Evolutionary conservation across 257 asterid genomes (phyloP).

Genomic region (Solanum dulcamara): DNA sequence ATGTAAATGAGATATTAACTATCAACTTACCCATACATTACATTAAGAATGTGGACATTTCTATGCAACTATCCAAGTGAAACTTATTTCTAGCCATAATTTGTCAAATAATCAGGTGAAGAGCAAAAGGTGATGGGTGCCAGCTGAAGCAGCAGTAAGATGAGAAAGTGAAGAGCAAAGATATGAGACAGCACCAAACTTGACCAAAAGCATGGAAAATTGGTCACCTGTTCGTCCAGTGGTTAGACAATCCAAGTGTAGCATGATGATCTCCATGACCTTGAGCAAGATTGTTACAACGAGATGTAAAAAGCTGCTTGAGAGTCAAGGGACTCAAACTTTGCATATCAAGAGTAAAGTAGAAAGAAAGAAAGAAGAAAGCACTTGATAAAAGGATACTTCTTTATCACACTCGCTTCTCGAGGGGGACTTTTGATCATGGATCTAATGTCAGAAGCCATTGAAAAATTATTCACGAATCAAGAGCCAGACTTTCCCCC

Average conservation of each 20-base stretch:
- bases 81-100: neutral
- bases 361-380: neutral
- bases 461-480: conserved; percentile 3
- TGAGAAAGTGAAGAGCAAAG: neutral
- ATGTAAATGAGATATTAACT: neutral
- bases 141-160: neutral
- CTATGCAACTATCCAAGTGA: neutral
- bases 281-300: conserved; percentile 49
- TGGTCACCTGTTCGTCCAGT: conserved; percentile 61
- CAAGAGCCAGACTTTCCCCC: neutral
- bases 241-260: conserved; percentile 44
- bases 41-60: neutral
- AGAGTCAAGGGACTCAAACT: conserved; percentile 28
- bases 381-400: conserved; percentile 39
- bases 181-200: neutral
- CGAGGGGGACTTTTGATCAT: conserved; percentile 54
- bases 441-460: conserved; percentile 44
- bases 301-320: conserved; percentile 53
- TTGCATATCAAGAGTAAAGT: neutral
- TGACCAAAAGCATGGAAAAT: neutral
- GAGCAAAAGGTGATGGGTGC: neutral
- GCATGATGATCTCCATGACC: conserved; percentile 36
- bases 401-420: conserved; percentile 44
- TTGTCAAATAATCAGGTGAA: neutral
- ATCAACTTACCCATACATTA: neutral